Evolutionary conservation across 768 basidiomycete genomes (phyloP).

Genomic region (Termitomyces sp.): DNA sequence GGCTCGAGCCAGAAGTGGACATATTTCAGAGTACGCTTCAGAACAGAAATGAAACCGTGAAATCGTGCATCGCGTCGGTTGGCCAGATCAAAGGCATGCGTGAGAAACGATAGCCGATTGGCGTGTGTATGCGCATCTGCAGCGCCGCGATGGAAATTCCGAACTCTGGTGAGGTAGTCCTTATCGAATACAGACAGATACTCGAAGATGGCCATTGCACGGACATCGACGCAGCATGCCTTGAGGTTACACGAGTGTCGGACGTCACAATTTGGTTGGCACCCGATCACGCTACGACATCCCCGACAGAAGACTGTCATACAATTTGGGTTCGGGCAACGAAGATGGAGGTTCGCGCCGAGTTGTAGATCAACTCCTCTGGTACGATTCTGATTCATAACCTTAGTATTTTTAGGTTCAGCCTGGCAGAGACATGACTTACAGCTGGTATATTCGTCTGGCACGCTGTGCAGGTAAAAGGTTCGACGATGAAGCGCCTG

Average conservation of each 20-base stretch:
- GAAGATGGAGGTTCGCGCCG: neutral
- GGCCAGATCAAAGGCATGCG: neutral
- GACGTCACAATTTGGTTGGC: neutral
- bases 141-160: neutral
- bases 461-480: neutral
- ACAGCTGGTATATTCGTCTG: neutral
- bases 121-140: neutral
- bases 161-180: neutral
- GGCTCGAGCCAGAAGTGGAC: slow-evolving; percentile 7
- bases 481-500: neutral
- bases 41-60: neutral
- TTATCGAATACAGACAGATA: slow-evolving; percentile 6
- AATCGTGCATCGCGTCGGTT: neutral
- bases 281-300: slow-evolving; percentile 1
- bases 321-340: slow-evolving; percentile 1
- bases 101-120: neutral
- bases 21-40: slow-evolving; percentile 10
- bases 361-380: neutral
- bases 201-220: slow-evolving; percentile 11
- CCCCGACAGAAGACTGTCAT: slow-evolving; percentile 2
- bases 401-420: neutral
- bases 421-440: neutral
- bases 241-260: slow-evolving; percentile 2
- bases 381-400: neutral
- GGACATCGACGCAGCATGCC: slow-evolving; percentile 7